Evolutionary conservation across 2,329 filamentous ascomycete species (phyloP), one percentile per base, ranked within the genome.

Genomic region (Aspergillus persii): DNA sequence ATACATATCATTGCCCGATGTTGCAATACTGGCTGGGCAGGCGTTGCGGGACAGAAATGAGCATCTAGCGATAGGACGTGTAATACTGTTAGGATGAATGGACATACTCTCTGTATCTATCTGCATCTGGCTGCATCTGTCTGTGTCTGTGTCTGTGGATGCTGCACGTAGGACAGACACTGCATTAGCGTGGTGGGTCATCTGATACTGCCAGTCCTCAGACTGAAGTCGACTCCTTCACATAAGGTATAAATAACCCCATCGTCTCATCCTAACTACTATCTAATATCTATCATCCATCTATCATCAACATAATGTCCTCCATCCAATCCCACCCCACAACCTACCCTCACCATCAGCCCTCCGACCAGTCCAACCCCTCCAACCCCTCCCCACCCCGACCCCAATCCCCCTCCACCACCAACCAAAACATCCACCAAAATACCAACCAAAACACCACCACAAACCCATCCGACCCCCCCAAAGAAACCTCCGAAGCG

Each of bases 401-500:
- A 53, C 18, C 18, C 18, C 18, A 39, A 48, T 39, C 49, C 27
- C 62, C 41, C 46, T 23, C 61, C 54, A 51, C n/a, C 33, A 52
- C 41, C 46, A 27, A 51, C 50, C 51, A 18, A 31, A 44, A 36
- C 53, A 29, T 49, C 41, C 27, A 46, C 26, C 23, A 46, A 57
- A 54, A 48, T 51, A 39, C 56, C 50, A 56, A 55, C 26, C 39
- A 52, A 27, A 23, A 41, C 47, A 8, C 31, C 11, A 36, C 8
- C 3, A 2, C 9, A 36, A 36, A 23, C 18, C 18, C 18, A 23
- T 23, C 18, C 18, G 18, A 23, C 18, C 18, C 18, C 18, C 18
- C 18, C 53, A 55, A 50, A 50, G 74, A 72, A 60, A 76, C 77
- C 52, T 65, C 68, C 57, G 77, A 80, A 74, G 78, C 78, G 47